These are phyloP conservation scores for Coelastrella sp. DNA, from an alignment of 139 green algal species.

Conservation along the genomic window DNA sequence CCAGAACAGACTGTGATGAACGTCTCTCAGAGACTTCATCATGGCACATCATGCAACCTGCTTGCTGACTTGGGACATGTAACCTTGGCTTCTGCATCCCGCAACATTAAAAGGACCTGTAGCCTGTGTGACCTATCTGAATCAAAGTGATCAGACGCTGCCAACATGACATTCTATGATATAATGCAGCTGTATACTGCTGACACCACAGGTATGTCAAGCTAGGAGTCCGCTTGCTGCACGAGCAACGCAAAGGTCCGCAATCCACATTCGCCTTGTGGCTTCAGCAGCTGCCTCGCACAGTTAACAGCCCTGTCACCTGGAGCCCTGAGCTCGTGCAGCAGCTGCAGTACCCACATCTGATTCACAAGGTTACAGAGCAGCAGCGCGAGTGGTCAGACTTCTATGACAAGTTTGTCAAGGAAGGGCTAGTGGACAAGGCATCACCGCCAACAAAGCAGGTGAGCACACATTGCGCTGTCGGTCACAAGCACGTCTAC, in stretches of 20 bases:
- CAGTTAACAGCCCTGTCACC: conserved; percentile 71
- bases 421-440: not conserved
- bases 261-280: conserved; percentile 65
- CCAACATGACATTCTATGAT: too few relatives aligned
- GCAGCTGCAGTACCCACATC: conserved; percentile 72
- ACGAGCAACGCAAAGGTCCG: conserved; percentile 61
- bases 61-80: too few relatives aligned
- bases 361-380: conserved; percentile 72
- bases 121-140: too few relatives aligned
- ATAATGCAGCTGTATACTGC: too few relatives aligned
- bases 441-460: conserved; percentile 1
- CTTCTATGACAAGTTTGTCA: conserved; percentile 59
- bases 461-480: conserved; percentile 80
- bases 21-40: too few relatives aligned
- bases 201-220: conserved; percentile 81
- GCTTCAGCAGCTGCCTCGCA: conserved; percentile 72
- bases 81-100: too few relatives aligned
- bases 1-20: too few relatives aligned
- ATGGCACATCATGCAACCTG: too few relatives aligned
- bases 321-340: conserved; percentile 74
- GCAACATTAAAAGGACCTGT: too few relatives aligned
- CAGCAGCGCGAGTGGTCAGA: conserved; percentile 75
- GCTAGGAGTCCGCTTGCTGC: conserved; percentile 79
- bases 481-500: conserved; percentile 77
- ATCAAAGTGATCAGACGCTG: too few relatives aligned